Evolutionary conservation across 2,329 filamentous ascomycete genomes (phyloP).

Genomic region (Penicillium sp.): DNA sequence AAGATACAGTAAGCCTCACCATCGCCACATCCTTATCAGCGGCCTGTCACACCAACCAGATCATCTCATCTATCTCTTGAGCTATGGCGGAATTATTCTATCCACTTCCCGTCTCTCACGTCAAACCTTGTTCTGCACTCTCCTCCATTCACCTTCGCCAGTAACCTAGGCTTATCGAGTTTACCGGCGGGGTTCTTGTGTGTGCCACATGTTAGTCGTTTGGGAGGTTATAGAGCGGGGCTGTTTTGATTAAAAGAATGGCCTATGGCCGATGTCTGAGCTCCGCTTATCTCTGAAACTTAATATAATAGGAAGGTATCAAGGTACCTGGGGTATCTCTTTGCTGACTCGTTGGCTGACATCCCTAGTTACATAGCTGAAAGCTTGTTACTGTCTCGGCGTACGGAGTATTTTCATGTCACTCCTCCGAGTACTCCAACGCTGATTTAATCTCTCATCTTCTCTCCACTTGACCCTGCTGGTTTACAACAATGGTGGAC

Average conservation of each 20-base stretch:
- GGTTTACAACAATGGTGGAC: background rate
- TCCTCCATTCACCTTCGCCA: background rate
- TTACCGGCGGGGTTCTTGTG: background rate
- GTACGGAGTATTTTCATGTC: background rate
- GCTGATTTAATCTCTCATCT: background rate
- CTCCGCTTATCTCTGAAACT: background rate
- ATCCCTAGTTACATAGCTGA: background rate
- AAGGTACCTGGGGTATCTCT: background rate
- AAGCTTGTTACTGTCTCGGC: background rate
- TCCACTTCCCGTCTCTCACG: background rate
- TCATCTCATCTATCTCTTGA: conserved; percentile 1
- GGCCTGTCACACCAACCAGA: conserved; percentile 6
- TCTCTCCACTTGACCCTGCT: background rate
- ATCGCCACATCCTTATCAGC: background rate
- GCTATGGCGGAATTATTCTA: background rate
- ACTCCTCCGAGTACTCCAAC: background rate
- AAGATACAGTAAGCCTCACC: background rate
- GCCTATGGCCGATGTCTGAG: background rate
- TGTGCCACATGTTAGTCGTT: background rate
- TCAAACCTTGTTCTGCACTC: background rate
- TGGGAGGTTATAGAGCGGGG: background rate
- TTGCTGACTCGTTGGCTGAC: background rate
- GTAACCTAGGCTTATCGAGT: background rate
- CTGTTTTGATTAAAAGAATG: background rate
- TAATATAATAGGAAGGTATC: no score